Percentiles rank a stretch among this genome's conserved stretches.
These are phyloP conservation scores for Penicillium corylophilum DNA, from an alignment of 2,329 filamentous ascomycete genomes.

Conservation along the genomic window DNA sequence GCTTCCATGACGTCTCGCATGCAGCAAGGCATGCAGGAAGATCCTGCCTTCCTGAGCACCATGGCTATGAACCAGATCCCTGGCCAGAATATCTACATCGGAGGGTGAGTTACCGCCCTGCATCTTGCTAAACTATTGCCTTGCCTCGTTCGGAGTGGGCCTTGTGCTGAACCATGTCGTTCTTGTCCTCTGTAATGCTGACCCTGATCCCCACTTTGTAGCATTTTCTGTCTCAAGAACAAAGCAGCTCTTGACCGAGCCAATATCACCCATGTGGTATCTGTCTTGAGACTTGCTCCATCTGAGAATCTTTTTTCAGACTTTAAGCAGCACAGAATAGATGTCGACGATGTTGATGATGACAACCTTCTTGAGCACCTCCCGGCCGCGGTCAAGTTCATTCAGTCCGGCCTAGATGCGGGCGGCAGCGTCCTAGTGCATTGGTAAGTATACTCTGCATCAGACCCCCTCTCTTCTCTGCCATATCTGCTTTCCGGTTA, in stretches of 20 bases:
- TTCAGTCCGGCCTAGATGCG: constrained; percentile 68
- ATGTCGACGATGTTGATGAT: constrained; percentile 88
- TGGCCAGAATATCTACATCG: constrained; percentile 72
- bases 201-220: constrained; percentile 38
- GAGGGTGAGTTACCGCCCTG: constrained; percentile 59
- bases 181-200: not conserved
- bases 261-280: constrained; percentile 88
- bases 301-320: constrained; percentile 58
- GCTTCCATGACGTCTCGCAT: not conserved
- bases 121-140: not conserved
- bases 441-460: constrained; percentile 56
- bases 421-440: constrained; percentile 65
- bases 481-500: not conserved
- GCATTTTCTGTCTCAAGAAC: constrained; percentile 75
- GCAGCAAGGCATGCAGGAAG: not conserved
- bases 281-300: constrained; percentile 66
- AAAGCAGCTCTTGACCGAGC: constrained; percentile 67
- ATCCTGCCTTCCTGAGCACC: not conserved
- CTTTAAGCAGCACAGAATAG: constrained; percentile 73
- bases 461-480: not conserved
- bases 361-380: constrained; percentile 83
- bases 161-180: constrained; percentile 7
- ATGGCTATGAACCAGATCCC: constrained; percentile 63
- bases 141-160: constrained; percentile 3
- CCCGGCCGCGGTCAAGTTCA: constrained; percentile 75